Evolutionary conservation across 495 filamentous ascomycete species (phyloP), one percentile per base, ranked within the genome.

Genomic region (Rhypophila decipiens): DNA sequence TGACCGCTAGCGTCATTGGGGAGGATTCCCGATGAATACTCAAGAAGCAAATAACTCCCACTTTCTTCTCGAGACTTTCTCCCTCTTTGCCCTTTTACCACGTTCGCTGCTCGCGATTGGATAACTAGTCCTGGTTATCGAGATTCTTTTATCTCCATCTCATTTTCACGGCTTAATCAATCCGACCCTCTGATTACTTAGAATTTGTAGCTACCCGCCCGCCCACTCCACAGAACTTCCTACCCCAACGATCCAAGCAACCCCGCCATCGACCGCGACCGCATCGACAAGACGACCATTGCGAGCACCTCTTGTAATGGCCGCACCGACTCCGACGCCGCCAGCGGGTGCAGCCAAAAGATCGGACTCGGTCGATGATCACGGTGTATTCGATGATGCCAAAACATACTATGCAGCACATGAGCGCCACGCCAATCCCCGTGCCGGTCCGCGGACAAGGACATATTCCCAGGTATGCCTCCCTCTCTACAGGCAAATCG

Each of bases 351-450:
- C 43, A 18, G 34, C 21, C 17, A 50, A 52, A 36, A 46, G 31
- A 36, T 39, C 31, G 27, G 55, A 57, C 27, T 61, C 60, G 0
- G 39, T 51, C 43, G 61, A 70, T 33, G 72, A 75, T 21, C 44
- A 57, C 36, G 61, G 58, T 19, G 63, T 74, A 20, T 74, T 58
- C 47, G 71, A 73, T 47, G 70, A 74, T 58, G 72, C 72, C 9
- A 66, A 54, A 49, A 74, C 70, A 24, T 76, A 76, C 53, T 76
- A 76, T 40, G 59, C 67, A 41, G 61, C 71, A 35, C 71, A 72
- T 13, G 68, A 70, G 27, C 69, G 72, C 35, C 72, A 76, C 37
- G 49, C 48, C 23, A 61, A 67, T 51, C 47, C 50, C 38, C 60
- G 70, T 13, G 63, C 59, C 22, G 67, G 71, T 13, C 60, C 64